phyloP scores from a whole-genome alignment of 257 asterid species.

The Solanum gandarillasii region DNA sequence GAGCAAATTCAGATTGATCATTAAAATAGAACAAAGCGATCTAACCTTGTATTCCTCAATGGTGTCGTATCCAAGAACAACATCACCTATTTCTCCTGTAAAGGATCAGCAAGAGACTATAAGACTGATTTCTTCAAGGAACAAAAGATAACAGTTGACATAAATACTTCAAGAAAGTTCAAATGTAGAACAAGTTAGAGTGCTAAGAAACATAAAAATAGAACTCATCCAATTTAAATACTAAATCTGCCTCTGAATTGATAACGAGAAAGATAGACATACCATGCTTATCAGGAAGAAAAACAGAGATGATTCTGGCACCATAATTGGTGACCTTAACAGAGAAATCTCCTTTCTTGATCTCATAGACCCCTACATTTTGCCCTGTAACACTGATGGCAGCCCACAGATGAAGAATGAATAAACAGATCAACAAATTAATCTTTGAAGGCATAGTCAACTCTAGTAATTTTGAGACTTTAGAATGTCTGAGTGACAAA shows the following conservation, averaged over 20 bases:
- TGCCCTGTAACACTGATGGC: neutral
- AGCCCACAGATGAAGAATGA: slow-evolving; percentile 2
- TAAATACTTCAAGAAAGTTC: neutral
- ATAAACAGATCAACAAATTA: slow-evolving; percentile 9
- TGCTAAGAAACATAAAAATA: neutral
- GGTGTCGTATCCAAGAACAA: slow-evolving; percentile 81
- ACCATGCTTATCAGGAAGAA: slow-evolving; percentile 10
- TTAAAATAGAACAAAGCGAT: neutral
- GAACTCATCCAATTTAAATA: neutral
- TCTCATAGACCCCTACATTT: neutral
- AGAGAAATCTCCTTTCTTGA: slow-evolving; percentile 5
- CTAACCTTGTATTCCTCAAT: slow-evolving; percentile 43
- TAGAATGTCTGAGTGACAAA: neutral
- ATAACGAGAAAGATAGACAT: neutral
- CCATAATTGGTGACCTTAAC: slow-evolving; percentile 6
- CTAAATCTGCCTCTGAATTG: neutral
- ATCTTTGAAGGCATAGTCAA: slow-evolving; percentile 12
- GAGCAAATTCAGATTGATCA: neutral
- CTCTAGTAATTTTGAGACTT: neutral
- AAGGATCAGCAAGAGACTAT: neutral
- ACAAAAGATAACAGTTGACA: neutral
- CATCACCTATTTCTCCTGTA: slow-evolving; percentile 50
- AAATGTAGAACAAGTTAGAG: neutral
- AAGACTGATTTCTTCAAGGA: neutral
- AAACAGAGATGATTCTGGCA: slow-evolving; percentile 11